Conservation (phyloP, 1,284 basidiomycete genomes). For the Spongispora temasekensis region DNA sequence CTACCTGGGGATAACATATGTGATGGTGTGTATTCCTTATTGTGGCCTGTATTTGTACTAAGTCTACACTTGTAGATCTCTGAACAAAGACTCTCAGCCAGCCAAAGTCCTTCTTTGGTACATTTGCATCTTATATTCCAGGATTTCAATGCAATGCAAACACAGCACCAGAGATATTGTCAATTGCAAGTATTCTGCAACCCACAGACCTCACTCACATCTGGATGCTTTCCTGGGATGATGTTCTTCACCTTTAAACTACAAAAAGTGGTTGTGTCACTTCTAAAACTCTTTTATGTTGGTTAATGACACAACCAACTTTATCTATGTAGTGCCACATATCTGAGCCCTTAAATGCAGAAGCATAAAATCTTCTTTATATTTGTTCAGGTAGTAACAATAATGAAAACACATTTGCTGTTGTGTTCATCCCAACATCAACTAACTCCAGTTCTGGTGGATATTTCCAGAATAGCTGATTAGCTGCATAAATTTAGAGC, state of each 20-base stretch:
- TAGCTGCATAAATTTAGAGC: slow-evolving; percentile 55
- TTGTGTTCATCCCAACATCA: slow-evolving; percentile 68
- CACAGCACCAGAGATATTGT: slow-evolving; percentile 60
- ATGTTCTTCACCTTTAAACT: slow-evolving; percentile 83
- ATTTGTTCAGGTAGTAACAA: slow-evolving; percentile 48
- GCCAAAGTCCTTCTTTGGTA: slow-evolving; percentile 61
- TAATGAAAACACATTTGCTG: slow-evolving; percentile 48
- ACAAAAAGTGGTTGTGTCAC: slow-evolving; percentile 68
- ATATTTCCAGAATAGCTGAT: slow-evolving; percentile 60
- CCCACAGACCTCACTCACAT: slow-evolving; percentile 71
- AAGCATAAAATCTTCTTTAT: slow-evolving; percentile 60
- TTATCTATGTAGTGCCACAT: slow-evolving; percentile 38
- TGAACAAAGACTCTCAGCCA: slow-evolving; percentile 70
- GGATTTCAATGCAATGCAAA: slow-evolving; percentile 47
- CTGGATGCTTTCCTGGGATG: slow-evolving; percentile 89
- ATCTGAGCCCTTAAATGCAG: slow-evolving; percentile 54
- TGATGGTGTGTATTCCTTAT: slow-evolving; percentile 48
- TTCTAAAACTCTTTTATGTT: slow-evolving; percentile 50
- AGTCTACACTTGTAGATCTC: slow-evolving; percentile 44
- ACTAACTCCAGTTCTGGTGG: slow-evolving; percentile 65
- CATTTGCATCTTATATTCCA: slow-evolving; percentile 67
- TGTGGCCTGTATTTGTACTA: slow-evolving; percentile 3
- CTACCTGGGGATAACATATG: slow-evolving; percentile 49
- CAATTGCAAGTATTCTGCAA: slow-evolving; percentile 65
- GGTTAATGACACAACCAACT: slow-evolving; percentile 14